Percentiles rank a stretch among this genome's conserved stretches.
Evolutionary conservation across 2,329 filamentous ascomycete species (phyloP).

Genomic region (Cladosporium sphaerospermum): DNA sequence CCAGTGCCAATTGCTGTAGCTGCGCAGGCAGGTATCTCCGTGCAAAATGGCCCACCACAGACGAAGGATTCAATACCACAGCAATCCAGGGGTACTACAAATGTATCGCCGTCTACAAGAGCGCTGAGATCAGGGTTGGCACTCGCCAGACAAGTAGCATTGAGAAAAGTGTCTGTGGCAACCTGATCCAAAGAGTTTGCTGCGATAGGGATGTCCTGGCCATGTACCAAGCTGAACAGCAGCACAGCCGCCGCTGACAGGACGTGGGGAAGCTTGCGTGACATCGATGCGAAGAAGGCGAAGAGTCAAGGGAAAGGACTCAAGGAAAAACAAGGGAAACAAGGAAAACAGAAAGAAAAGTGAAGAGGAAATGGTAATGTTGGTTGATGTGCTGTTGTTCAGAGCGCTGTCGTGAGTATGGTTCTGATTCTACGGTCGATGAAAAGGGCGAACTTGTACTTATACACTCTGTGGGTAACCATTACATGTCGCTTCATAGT

Average conservation of each 20-base stretch:
- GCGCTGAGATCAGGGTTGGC: neutral
- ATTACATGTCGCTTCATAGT: too few relatives aligned
- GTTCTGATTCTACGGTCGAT: too few relatives aligned
- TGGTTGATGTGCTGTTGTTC: too few relatives aligned
- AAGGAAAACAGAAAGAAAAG: too few relatives aligned
- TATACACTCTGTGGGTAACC: too few relatives aligned
- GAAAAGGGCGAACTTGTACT: too few relatives aligned
- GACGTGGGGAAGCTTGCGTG: neutral
- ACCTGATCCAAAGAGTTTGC: neutral
- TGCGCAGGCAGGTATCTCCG: neutral
- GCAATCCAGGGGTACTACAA: neutral
- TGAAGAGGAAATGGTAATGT: too few relatives aligned
- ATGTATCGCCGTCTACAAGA: neutral
- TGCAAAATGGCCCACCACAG: neutral
- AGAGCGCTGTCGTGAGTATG: too few relatives aligned
- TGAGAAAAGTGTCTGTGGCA: constrained; percentile 1
- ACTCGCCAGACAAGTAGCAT: neutral
- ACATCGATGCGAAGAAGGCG: neutral
- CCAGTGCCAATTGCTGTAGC: neutral
- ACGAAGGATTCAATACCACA: neutral
- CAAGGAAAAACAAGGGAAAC: neutral
- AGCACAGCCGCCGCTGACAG: neutral
- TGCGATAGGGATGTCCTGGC: neutral
- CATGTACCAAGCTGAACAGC: neutral
- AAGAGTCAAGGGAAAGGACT: neutral